Base-by-base conservation (phyloP, 2,329 filamentous ascomycete genomes). In the Periconia sp. region DNA sequence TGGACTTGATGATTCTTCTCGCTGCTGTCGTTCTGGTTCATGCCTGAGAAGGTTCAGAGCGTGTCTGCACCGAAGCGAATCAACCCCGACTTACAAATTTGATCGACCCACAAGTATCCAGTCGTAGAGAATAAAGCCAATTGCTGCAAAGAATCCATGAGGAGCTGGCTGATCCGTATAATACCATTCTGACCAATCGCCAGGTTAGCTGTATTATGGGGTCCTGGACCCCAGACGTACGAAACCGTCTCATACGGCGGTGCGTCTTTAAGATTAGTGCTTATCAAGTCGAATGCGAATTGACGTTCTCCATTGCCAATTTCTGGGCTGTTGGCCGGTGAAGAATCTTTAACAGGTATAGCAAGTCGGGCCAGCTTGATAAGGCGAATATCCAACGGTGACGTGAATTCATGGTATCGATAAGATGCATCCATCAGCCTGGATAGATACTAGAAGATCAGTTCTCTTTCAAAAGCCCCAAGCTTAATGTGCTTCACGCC, bases 151-250 rank as follows among this genome's bases (percentile, higher is more conserved):
- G n/a, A n/a, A n/a, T n/a, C n/a, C n/a, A n/a, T n/a, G n/a, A n/a
- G n/a, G n/a, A n/a, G n/a, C n/a, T n/a, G n/a, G n/a, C n/a, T n/a
- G n/a, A n/a, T n/a, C n/a, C n/a, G n/a, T n/a, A n/a, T n/a, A n/a
- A n/a, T n/a, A n/a, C n/a, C n/a, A n/a, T n/a, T n/a, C n/a, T n/a
- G n/a, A n/a, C n/a, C n/a, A n/a, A n/a, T n/a, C n/a, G n/a, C n/a
- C n/a, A n/a, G n/a, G n/a, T n/a, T n/a, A n/a, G n/a, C n/a, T n/a
- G n/a, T n/a, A n/a, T n/a, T n/a, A n/a, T n/a, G n/a, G n/a, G n/a
- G n/a, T n/a, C n/a, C n/a, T n/a, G n/a, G n/a, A n/a, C 57, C 59
- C 57, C 56, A 61, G 12, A 48, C 52, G 36, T 61, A 63, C 12
- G 57, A 63, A 13, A 63, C 43, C 4, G 59, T 54, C 39, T 63